These are phyloP conservation scores for Zygosaccharomyces gambellarensis DNA, from an alignment of 805 yeast genomes.

Conservation along the genomic window DNA sequence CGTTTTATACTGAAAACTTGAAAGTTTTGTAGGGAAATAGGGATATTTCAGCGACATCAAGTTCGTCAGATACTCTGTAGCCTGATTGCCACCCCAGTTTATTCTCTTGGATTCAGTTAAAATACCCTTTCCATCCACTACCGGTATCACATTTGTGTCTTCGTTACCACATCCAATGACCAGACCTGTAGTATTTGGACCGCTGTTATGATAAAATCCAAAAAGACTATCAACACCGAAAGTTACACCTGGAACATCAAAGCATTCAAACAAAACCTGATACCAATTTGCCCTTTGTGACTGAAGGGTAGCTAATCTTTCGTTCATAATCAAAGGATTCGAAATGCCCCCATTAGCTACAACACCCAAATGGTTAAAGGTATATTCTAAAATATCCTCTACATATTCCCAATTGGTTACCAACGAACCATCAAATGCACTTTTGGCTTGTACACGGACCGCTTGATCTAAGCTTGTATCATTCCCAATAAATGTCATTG, in stretches of 20 bases:
- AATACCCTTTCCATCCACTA: constrained; percentile 61
- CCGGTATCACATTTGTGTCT: constrained; percentile 78
- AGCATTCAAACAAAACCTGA: constrained; percentile 82
- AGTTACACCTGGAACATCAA: constrained; percentile 65
- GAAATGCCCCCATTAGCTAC: constrained; percentile 48
- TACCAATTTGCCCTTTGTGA: constrained; percentile 70
- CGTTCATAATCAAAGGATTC: constrained; percentile 79
- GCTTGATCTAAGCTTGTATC: constrained; percentile 71
- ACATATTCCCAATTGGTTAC: constrained; percentile 90
- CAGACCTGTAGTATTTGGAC: constrained; percentile 47
- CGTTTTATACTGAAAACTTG: constrained; percentile 56
- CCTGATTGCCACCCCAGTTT: constrained; percentile 85
- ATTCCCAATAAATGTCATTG: constrained; percentile 73
- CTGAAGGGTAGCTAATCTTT: constrained; percentile 64
- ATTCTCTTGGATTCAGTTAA: constrained; percentile 69
- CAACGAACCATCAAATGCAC: constrained; percentile 84
- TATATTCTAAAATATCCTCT: constrained; percentile 78
- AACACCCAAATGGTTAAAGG: constrained; percentile 76
- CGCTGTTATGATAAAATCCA: constrained; percentile 59
- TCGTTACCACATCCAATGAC: constrained; percentile 82
- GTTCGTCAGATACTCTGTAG: constrained; percentile 57
- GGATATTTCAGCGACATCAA: constrained; percentile 82
- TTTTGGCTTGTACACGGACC: constrained; percentile 59
- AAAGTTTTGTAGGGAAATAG: constrained; percentile 73
- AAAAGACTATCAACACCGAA: constrained; percentile 82